Percentiles rank a stretch among this genome's conserved stretches.
These are phyloP conservation scores for Lineolata rhizophorae DNA, from an alignment of 495 filamentous ascomycete genomes.

Conservation along the genomic window DNA sequence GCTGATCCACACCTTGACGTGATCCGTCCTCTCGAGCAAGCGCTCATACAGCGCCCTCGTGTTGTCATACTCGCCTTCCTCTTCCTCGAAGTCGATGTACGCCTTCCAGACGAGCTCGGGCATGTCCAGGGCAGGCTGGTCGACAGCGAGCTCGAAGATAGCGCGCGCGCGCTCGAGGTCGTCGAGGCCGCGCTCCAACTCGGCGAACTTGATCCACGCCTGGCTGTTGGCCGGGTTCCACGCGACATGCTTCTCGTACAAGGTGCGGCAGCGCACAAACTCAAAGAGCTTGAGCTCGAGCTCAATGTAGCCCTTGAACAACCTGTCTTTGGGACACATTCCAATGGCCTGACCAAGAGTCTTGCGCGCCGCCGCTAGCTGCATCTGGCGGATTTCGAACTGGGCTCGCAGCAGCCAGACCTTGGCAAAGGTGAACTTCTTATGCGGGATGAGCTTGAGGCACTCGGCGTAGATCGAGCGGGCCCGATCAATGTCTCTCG, in stretches of 20 bases:
- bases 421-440: slow-evolving; percentile 94
- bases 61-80: slow-evolving; percentile 68
- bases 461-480: slow-evolving; percentile 81
- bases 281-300: slow-evolving; percentile 83
- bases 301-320: slow-evolving; percentile 85
- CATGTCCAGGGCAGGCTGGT: slow-evolving; percentile 80
- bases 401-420: slow-evolving; percentile 86
- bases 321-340: slow-evolving; percentile 84
- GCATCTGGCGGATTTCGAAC: slow-evolving; percentile 74
- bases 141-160: slow-evolving; percentile 80
- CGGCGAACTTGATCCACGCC: slow-evolving; percentile 89
- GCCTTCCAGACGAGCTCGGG: slow-evolving; percentile 92
- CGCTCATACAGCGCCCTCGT: slow-evolving; percentile 77
- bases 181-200: slow-evolving; percentile 74
- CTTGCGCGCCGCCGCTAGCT: slow-evolving; percentile 62
- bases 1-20: slow-evolving; percentile 96
- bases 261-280: slow-evolving; percentile 67
- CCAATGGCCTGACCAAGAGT: slow-evolving; percentile 76
- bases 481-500: slow-evolving; percentile 56
- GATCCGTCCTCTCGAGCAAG: slow-evolving; percentile 75
- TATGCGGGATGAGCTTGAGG: slow-evolving; percentile 74
- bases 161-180: slow-evolving; percentile 72
- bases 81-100: slow-evolving; percentile 96
- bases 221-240: slow-evolving; percentile 76
- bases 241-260: slow-evolving; percentile 84